Base-by-base conservation (phyloP, 441 rosid species). In the Populus tomentosa region DNA sequence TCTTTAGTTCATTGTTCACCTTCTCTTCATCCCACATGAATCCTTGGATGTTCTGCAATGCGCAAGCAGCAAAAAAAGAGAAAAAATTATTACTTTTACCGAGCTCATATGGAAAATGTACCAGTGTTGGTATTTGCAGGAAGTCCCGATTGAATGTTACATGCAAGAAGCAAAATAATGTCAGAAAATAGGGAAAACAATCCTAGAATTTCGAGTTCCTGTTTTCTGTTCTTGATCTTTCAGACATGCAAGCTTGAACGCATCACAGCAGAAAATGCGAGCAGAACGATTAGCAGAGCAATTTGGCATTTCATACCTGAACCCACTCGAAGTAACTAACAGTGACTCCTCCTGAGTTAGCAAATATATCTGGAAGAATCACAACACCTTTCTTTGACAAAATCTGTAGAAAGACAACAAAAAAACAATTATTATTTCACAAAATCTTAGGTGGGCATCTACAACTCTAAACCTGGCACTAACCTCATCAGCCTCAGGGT, bases 261-360 rank as follows among this genome's bases (percentile, higher is more conserved):
- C 8, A 35, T 5, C 38, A 35, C 8, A 6, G 8, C 8, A 35
- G 38, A 6, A 35, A 35, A 35, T 35, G 38, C 38, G 7, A 35
- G 8, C 7, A 35, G 32, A 35, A 67, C 10, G 40, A 21, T 30
- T 10, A 36, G 73, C 26, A 40, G 65, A 18, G 72, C 16, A 8
- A 5, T 30, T 30, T 30, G 32, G 32, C 40, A 42, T 32, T 69
- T 62, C 9, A 69, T 87, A 92, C 97, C 97, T 92, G 98, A 69
- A 95, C 99, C 99, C 97, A 95, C 88, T 95, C 98, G n/a, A 92
- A 95, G 83, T 95, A 95, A 87, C 98, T 95, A 67, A 95, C 98
- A 0, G 98, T 95, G 74, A 93, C 98, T 65, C 98, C 97, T 82
- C 98, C 98, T 5, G 98, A 89, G 80, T 93, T 95, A 68, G 98